Percentiles rank a stretch among this genome's conserved stretches.
Evolutionary conservation across 805 yeast species (phyloP).

Genomic region (Wickerhamiella occidentalis): DNA sequence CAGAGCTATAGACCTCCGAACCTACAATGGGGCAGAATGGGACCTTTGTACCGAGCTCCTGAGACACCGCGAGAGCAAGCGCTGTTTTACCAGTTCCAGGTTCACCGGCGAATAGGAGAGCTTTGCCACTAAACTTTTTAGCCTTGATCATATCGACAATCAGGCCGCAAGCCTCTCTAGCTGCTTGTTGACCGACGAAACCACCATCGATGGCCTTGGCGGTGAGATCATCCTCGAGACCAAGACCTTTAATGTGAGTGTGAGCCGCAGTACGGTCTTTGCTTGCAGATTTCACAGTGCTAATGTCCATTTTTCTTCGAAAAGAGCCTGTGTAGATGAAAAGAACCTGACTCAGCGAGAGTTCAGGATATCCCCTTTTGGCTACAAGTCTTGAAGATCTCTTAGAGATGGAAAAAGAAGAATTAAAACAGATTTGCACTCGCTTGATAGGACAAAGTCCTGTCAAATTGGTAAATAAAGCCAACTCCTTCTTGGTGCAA

Average conservation of each 20-base stretch:
- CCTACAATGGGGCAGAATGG: conserved; percentile 98
- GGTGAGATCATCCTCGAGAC: conserved; percentile 77
- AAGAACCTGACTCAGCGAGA: background rate
- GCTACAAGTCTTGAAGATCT: no score
- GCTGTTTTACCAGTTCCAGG: conserved; percentile 99
- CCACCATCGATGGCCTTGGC: conserved; percentile 86
- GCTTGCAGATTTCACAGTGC: conserved; percentile 56
- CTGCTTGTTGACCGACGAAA: conserved; percentile 62
- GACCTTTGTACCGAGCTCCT: conserved; percentile 91
- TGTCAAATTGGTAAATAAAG: conserved; percentile 10
- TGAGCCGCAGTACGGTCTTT: conserved; percentile 84
- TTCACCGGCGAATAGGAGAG: conserved; percentile 90
- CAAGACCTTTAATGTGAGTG: conserved; percentile 91
- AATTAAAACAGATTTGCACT: background rate
- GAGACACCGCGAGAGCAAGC: conserved; percentile 87
- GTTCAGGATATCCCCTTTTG: background rate
- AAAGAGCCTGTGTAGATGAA: background rate
- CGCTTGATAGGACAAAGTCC: conserved; percentile 4
- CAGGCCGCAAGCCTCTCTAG: conserved; percentile 79
- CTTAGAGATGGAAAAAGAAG: conserved; percentile 4
- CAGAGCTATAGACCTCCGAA: conserved; percentile 87
- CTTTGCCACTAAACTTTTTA: conserved; percentile 89
- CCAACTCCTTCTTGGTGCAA: conserved; percentile 13
- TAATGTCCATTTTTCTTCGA: conserved; percentile 52
- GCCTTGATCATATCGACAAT: conserved; percentile 86